Evolutionary conservation across 768 basidiomycete genomes (phyloP), one percentile per base, ranked within the genome.

Genomic region (Mycena indigotica): DNA sequence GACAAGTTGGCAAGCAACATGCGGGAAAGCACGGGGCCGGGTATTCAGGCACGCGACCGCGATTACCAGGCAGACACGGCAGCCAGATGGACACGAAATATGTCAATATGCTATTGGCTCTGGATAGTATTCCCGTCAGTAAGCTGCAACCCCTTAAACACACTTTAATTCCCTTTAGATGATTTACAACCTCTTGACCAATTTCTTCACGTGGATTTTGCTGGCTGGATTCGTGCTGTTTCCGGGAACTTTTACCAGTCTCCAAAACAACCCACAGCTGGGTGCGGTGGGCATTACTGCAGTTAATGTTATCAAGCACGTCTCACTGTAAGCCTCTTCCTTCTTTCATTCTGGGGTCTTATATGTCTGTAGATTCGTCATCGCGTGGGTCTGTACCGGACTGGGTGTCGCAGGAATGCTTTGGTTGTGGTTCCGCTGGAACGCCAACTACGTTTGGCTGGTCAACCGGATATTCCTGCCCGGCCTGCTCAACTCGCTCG

Each of bases 171-270:
- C n/a, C n/a, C n/a, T n/a, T n/a, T 28, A 63, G 17, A 61, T 67
- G 2, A 19, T 79, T 41, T 74, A 81, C 67, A 83, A 84, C 55
- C 55, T 83, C 17, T 65, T 79, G n/a, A 77, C 81, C 2, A 75
- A 75, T 6, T 85, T 86, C 70, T 86, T 82, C 61, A 85, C 81
- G 5, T 86, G 85, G 85, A 77, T 86, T 54, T 64, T 86, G 48
- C 72, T 86, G 17, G 85, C 85, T 5, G 85, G 85, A 5, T 86
- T 86, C 66, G 72, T 86, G 16, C 73, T 86, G 28, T 84, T 86
- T 60, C 85, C 85, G 1, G 82, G 84, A 52, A 86, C 85, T 2
- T 86, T 86, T 67, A 75, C 80, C 4, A 84, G 77, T 50, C 72
- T 80, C 68, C 70, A 72, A 38, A 59, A 60, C 26, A 57, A 57